Evolutionary conservation across 1,139 yeast species (phyloP).

Genomic region (Blastobotrys serpentis): DNA sequence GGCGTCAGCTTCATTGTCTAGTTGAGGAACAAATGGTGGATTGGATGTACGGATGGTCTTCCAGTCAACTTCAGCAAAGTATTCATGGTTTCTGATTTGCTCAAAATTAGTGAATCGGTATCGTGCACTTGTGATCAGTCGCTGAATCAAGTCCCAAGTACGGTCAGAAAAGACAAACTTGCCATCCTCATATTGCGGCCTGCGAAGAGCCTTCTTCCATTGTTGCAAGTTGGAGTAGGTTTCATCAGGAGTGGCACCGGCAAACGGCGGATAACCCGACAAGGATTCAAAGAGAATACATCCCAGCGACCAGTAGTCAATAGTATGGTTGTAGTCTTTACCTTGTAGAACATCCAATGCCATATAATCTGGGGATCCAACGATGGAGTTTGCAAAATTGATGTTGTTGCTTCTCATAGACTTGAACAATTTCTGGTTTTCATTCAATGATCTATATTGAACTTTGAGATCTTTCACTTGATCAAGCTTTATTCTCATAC

Average conservation of each 20-base stretch:
- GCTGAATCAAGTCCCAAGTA: conserved; percentile 85
- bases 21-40: conserved; percentile 96
- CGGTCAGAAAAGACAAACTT: conserved; percentile 91
- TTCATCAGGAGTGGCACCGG: conserved; percentile 91
- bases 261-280: conserved; percentile 95
- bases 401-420: conserved; percentile 62
- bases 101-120: conserved; percentile 73
- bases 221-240: conserved; percentile 91
- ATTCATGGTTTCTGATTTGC: conserved; percentile 75
- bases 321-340: conserved; percentile 88
- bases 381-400: conserved; percentile 90
- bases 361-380: conserved; percentile 99
- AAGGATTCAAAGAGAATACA: conserved; percentile 91
- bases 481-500: conserved; percentile 82
- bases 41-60: conserved; percentile 56
- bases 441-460: conserved; percentile 70
- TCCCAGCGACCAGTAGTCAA: conserved; percentile 98
- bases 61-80: conserved; percentile 86
- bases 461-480: conserved; percentile 68
- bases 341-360: conserved; percentile 97
- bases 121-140: conserved; percentile 74
- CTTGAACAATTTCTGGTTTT: conserved; percentile 82
- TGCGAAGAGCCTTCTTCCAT: conserved; percentile 83
- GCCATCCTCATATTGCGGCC: conserved; percentile 93
- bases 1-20: conserved; percentile 96